A percentile compares a stretch with the other conserved stretches of the same genome.
phyloP scores from a whole-genome alignment of 2,329 filamentous ascomycete genomes.

The Trichoderma pleuroti region DNA sequence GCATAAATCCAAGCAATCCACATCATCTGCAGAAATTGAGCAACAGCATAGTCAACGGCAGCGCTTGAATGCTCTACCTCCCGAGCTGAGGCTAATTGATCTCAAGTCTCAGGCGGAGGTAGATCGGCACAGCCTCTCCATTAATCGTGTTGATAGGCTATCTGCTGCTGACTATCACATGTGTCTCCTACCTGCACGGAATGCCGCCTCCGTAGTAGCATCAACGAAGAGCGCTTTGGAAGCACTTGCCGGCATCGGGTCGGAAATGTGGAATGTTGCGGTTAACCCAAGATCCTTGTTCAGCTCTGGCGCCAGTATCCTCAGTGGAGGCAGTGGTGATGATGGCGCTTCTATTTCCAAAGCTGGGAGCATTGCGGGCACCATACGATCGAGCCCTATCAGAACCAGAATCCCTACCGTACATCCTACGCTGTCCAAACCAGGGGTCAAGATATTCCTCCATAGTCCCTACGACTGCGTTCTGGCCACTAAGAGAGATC shows the following conservation, averaged over 20 bases:
- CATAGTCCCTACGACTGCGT: constrained; percentile 96
- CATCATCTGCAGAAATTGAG: constrained; percentile 50
- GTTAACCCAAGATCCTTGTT: constrained; percentile 85
- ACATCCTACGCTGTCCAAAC: constrained; percentile 54
- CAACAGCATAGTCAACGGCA: constrained; percentile 64
- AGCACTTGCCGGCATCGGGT: constrained; percentile 65
- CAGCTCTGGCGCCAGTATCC: constrained; percentile 77
- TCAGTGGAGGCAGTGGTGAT: constrained; percentile 58
- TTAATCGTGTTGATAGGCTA: constrained; percentile 82
- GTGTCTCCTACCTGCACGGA: constrained; percentile 71
- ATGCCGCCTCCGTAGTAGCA: constrained; percentile 59
- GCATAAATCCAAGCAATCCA: constrained; percentile 44
- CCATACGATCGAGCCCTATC: constrained; percentile 28
- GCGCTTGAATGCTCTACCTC: constrained; percentile 75
- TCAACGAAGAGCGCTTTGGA: constrained; percentile 73
- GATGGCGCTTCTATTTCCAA: constrained; percentile 49
- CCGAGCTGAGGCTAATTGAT: constrained; percentile 88
- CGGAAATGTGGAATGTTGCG: constrained; percentile 85
- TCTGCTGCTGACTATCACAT: constrained; percentile 91
- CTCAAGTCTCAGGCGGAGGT: constrained; percentile 81
- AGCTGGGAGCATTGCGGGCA: constrained; percentile 34
- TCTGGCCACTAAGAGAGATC: constrained; percentile 81
- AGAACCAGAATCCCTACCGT: constrained; percentile 35
- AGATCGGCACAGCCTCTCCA: constrained; percentile 78
- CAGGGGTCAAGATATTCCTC: constrained; percentile 75